Evolutionary conservation across 176 grass and related monocot genomes (phyloP), one percentile per base, ranked within the genome.

Genomic region (Bothriochloa decipiens): DNA sequence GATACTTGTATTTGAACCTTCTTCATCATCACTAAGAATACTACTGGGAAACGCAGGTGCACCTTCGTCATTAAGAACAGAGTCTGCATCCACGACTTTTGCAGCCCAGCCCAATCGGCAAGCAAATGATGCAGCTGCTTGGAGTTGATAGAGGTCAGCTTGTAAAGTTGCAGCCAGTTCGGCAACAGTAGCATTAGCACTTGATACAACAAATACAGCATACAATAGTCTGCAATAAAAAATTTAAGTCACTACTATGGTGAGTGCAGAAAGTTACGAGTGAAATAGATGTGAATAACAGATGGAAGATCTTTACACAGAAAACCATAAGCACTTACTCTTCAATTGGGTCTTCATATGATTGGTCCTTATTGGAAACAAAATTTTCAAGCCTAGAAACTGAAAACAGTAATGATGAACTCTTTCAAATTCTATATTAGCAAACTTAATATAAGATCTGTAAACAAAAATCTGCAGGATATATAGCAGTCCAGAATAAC

Each of bases 361-460:
- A 91, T 74, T 98, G 96, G 70, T 98, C 96, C 89, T 91, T 94
- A 81, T 98, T 98, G 78, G 96, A 98, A 83, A 95, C 91, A 80
- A 98, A 98, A 14, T 90, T 91, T 95, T 98, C 96, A 26, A 98
- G 87, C 86, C 93, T 95, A 81, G 96, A 98, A 94, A 98, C 96
- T 98, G 89, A 87, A 94, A 65, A 79, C 11, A 78, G 28, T 63
- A 83, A 71, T 45, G 62, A 84, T 77, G 53, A 80, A 70, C 16
- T 61, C 33, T 68, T 49, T 69, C 2, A 82, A 46, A 55, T 36
- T 62, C 10, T 62, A 63, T 26, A 77, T 35, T 65, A 53, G 4
- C 33, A 79, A 72, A 41, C 18, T 75, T 39, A 85, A 85, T 41
- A 85, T 39, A 89, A n/a, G 11, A 46, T 89, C 64, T 60, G n/a